These are phyloP conservation scores for Nigrospora sphaerica DNA, from an alignment of 2,329 filamentous ascomycete species.

Conservation along the genomic window DNA sequence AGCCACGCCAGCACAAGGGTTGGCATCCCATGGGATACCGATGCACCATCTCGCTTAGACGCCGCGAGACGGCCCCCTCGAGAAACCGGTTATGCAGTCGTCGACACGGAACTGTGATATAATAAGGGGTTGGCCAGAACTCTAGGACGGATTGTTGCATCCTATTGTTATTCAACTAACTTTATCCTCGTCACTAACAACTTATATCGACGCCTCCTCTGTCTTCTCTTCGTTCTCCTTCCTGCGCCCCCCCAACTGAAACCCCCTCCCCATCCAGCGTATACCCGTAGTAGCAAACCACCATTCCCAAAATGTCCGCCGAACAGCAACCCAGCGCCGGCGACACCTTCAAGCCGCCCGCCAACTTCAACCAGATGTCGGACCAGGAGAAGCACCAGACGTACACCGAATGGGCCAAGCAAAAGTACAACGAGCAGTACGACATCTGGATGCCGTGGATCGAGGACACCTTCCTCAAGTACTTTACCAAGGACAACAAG, in stretches of 20 bases:
- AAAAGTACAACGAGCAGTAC: constrained; percentile 65
- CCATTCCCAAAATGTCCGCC: background rate
- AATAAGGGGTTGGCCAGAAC: background rate
- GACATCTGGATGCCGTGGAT: constrained; percentile 72
- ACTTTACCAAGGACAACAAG: constrained; percentile 74
- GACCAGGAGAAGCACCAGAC: constrained; percentile 7
- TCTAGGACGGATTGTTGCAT: background rate
- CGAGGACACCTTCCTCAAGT: constrained; percentile 64
- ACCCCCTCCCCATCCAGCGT: background rate
- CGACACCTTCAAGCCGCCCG: constrained; percentile 5
- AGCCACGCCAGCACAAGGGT: background rate
- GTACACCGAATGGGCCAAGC: constrained; percentile 49
- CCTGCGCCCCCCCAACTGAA: background rate
- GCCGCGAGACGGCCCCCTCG: background rate
- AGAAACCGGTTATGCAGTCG: background rate
- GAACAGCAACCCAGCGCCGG: background rate
- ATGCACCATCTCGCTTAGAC: background rate
- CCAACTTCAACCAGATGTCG: constrained; percentile 3
- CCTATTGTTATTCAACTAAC: background rate
- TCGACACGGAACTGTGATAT: background rate
- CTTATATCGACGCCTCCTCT: background rate
- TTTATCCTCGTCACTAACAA: background rate
- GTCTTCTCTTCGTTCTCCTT: background rate
- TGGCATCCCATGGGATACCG: background rate
- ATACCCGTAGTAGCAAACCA: too few relatives aligned